These are phyloP conservation scores for Geotrichum restrictum DNA, from an alignment of 1,139 yeast species.

Conservation along the genomic window DNA sequence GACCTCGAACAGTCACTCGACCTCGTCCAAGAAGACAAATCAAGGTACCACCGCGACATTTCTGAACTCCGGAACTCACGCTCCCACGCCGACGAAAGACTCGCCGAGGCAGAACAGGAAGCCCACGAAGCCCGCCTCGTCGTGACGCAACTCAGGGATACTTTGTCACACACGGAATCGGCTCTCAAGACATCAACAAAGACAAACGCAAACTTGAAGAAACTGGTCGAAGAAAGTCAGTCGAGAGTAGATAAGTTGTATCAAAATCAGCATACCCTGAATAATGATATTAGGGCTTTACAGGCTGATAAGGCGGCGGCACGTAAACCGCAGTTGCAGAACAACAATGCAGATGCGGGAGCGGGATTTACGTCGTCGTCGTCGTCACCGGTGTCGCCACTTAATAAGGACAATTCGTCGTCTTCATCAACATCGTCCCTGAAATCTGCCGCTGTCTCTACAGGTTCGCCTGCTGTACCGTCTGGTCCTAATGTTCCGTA, in stretches of 20 bases:
- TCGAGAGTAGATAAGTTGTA: slow-evolving; percentile 19
- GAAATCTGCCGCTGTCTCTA: too few relatives aligned
- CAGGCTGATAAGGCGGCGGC: slow-evolving; percentile 14
- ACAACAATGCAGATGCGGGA: slow-evolving; percentile 1
- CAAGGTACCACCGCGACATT: slow-evolving; percentile 27
- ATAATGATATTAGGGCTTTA: slow-evolving; percentile 16
- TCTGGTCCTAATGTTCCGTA: slow-evolving; percentile 57
- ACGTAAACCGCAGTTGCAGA: neutral
- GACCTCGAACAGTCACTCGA: slow-evolving; percentile 35
- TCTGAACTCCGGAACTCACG: slow-evolving; percentile 28
- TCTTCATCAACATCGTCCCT: slow-evolving; percentile 6
- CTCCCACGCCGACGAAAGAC: slow-evolving; percentile 31
- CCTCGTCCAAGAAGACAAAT: slow-evolving; percentile 32
- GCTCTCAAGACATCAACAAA: slow-evolving; percentile 17
- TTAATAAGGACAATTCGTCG: slow-evolving; percentile 2
- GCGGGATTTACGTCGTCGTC: too few relatives aligned
- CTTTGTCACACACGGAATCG: slow-evolving; percentile 33
- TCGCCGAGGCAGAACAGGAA: slow-evolving; percentile 29
- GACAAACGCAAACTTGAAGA: slow-evolving; percentile 15
- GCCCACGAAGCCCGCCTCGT: slow-evolving; percentile 29
- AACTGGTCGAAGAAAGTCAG: slow-evolving; percentile 20
- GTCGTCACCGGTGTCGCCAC: slow-evolving; percentile 2
- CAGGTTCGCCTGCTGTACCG: slow-evolving; percentile 1
- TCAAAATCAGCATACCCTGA: slow-evolving; percentile 21
- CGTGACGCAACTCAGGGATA: slow-evolving; percentile 27